Percentiles rank a stretch among this genome's conserved stretches.
phyloP scores from a whole-genome alignment of 108 stramenopile species.

The Skeletonema menzelii region DNA sequence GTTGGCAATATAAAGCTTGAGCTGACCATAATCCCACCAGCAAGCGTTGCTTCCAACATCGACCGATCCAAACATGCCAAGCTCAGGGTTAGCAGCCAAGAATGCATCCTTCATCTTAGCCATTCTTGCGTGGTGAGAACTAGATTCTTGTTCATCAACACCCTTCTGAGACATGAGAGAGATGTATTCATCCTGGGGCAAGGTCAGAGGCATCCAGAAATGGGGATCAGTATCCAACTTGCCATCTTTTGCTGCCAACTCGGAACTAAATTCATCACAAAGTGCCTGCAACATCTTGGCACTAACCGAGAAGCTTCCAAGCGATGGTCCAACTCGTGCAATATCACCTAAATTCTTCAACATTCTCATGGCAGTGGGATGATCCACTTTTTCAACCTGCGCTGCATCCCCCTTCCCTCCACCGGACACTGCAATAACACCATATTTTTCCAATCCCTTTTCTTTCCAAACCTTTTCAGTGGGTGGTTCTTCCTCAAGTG shows the following conservation, averaged over 20 bases:
- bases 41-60: constrained; percentile 95
- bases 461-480: constrained; percentile 89
- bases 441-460: constrained; percentile 97
- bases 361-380: constrained; percentile 93
- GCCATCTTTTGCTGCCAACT: constrained; percentile 82
- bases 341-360: constrained; percentile 88
- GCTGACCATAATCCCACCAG: constrained; percentile 99
- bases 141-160: constrained; percentile 64
- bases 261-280: constrained; percentile 80
- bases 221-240: constrained; percentile 94
- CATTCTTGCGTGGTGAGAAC: constrained; percentile 86
- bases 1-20: constrained; percentile 94
- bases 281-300: constrained; percentile 84
- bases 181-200: constrained; percentile 83
- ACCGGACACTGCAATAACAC: constrained; percentile 91
- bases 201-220: constrained; percentile 98
- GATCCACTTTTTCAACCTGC: constrained; percentile 99
- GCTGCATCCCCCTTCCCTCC: constrained; percentile 83
- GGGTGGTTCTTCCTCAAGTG: constrained; percentile 86
- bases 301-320: constrained; percentile 95
- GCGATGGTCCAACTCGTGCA: constrained; percentile 87
- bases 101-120: constrained; percentile 74
- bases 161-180: constrained; percentile 90
- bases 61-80: constrained; percentile 96
- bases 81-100: constrained; percentile 36